Percentiles rank a stretch among this genome's conserved stretches.
Evolutionary conservation across 1,284 basidiomycete species (phyloP).

Genomic region (Moesziomyces globuligerus): DNA sequence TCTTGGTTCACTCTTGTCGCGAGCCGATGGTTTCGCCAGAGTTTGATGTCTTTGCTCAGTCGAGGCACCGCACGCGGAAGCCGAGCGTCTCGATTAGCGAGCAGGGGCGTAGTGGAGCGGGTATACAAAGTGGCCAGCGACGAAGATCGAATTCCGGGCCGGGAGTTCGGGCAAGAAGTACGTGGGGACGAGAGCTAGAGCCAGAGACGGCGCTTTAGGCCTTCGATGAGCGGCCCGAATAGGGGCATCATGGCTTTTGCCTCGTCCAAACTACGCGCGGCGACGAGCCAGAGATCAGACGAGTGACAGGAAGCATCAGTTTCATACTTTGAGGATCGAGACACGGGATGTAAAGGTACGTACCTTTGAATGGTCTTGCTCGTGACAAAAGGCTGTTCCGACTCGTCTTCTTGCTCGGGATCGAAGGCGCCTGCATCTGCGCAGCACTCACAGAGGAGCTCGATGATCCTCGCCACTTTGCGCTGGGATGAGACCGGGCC

Average conservation of each 20-base stretch:
- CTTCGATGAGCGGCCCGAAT: slow-evolving; percentile 57
- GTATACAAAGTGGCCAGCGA: no score
- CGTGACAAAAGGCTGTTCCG: slow-evolving; percentile 38
- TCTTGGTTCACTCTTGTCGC: no score
- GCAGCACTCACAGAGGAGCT: slow-evolving; percentile 78
- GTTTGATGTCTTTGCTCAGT: no score
- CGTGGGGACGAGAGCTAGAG: slow-evolving; percentile 27
- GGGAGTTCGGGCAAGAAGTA: no score
- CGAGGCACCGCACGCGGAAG: no score
- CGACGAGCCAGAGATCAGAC: not conserved
- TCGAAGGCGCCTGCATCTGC: slow-evolving; percentile 46
- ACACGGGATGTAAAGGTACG: not conserved
- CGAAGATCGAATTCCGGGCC: no score
- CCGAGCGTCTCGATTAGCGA: no score
- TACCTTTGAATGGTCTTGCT: slow-evolving; percentile 57
- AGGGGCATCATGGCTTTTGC: slow-evolving; percentile 55
- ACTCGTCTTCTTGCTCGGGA: slow-evolving; percentile 13
- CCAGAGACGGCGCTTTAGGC: slow-evolving; percentile 60
- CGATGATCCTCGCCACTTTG: slow-evolving; percentile 86
- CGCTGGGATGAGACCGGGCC: slow-evolving; percentile 69
- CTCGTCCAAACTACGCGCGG: slow-evolving; percentile 43
- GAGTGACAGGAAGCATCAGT: no score
- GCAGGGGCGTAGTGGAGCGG: no score
- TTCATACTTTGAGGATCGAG: no score
- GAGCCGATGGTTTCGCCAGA: no score